Evolutionary conservation across 345 rosid species (phyloP).

Genomic region (Syzygium grande): DNA sequence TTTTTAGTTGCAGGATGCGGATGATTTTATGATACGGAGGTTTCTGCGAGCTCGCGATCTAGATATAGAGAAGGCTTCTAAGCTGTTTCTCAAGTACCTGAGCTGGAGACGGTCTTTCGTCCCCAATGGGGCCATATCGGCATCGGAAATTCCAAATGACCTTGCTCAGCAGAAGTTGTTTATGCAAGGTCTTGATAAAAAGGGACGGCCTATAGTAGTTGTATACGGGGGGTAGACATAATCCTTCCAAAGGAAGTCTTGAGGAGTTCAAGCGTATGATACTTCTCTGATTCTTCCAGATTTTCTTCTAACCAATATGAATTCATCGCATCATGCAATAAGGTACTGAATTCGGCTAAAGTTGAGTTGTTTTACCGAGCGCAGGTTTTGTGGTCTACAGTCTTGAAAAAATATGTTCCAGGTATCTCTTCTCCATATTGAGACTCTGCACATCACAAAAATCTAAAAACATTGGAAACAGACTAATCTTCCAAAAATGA

Average conservation of each 20-base stretch:
- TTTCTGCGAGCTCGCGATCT: conserved; percentile 82
- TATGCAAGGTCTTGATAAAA: conserved; percentile 72
- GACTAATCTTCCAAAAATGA: background rate
- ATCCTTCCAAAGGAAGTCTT: conserved; percentile 47
- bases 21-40: conserved; percentile 73
- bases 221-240: conserved; percentile 49
- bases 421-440: conserved; percentile 20
- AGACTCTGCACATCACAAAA: background rate
- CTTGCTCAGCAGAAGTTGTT: conserved; percentile 60
- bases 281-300: background rate
- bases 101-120: conserved; percentile 54
- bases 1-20: conserved; percentile 46
- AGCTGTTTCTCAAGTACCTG: conserved; percentile 56
- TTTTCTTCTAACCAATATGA: background rate
- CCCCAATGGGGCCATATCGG: conserved; percentile 51
- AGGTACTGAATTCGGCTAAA: background rate
- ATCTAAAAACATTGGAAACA: background rate
- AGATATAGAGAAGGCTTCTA: conserved; percentile 80
- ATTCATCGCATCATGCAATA: background rate
- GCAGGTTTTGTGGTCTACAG: conserved; percentile 62
- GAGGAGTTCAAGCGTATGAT: conserved; percentile 79
- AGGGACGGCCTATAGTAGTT: conserved; percentile 58
- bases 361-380: background rate
- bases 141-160: conserved; percentile 45
- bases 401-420: conserved; percentile 62